These are phyloP conservation scores for Hamigera avellanea DNA, from an alignment of 495 filamentous ascomycete species.

Conservation along the genomic window DNA sequence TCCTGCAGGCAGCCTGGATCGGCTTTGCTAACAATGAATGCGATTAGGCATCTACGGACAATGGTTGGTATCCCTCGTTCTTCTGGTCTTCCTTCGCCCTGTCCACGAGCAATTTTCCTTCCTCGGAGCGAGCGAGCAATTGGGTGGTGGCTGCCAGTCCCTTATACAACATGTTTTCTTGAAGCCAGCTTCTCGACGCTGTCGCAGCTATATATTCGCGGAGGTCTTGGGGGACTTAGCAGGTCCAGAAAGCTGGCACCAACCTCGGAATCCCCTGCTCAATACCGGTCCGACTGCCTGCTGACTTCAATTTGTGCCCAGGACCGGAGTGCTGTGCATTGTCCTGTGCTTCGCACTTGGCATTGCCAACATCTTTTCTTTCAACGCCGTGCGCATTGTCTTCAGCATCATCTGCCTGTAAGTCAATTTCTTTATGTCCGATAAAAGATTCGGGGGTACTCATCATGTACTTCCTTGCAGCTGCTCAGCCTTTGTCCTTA, in stretches of 20 bases:
- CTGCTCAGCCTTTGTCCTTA: conserved; percentile 66
- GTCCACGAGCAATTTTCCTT: not conserved
- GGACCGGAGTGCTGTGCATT: conserved; percentile 90
- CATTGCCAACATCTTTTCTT: conserved; percentile 78
- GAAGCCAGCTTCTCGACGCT: too few species aligned
- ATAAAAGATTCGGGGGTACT: too few species aligned
- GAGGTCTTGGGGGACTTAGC: too few species aligned
- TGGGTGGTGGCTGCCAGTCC: not conserved
- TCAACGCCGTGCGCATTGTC: conserved; percentile 54
- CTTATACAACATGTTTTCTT: too few species aligned
- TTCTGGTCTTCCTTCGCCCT: not conserved
- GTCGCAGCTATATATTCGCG: too few species aligned
- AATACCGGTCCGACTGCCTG: too few species aligned
- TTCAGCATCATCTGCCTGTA: conserved; percentile 83
- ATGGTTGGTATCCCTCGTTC: conserved; percentile 60
- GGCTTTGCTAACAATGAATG: conserved; percentile 20
- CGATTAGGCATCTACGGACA: conserved; percentile 91
- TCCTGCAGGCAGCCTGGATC: conserved; percentile 1
- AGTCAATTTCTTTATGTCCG: conserved; percentile 18
- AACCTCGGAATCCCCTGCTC: too few species aligned
- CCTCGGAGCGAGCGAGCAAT: not conserved
- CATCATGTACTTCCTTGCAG: conserved; percentile 37
- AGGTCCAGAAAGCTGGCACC: too few species aligned
- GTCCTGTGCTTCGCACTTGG: conserved; percentile 91
- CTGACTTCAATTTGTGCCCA: conserved; percentile 23